These are phyloP conservation scores for Eutypella sp. DNA, from an alignment of 2,329 filamentous ascomycete species.

Conservation along the genomic window DNA sequence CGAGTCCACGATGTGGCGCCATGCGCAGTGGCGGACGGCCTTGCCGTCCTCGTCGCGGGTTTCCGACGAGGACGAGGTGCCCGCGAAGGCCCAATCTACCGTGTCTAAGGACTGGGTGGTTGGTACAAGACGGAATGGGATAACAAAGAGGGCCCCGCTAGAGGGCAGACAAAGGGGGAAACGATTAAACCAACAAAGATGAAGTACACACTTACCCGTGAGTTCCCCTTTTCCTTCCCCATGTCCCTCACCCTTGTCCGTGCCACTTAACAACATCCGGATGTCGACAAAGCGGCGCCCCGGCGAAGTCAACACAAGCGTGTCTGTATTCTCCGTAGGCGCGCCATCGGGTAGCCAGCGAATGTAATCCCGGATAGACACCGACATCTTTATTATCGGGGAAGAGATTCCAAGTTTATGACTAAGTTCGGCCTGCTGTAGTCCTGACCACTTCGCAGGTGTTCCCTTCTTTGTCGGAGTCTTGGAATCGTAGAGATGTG, in stretches of 20 bases:
- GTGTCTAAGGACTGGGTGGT: background rate
- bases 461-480: too few relatives aligned
- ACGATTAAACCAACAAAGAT: background rate
- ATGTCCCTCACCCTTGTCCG: background rate
- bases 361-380: constrained; percentile 48
- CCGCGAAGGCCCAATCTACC: constrained; percentile 64
- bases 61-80: constrained; percentile 39
- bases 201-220: background rate
- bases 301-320: constrained; percentile 59
- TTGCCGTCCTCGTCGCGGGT: constrained; percentile 18
- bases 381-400: background rate
- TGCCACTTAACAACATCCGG: constrained; percentile 38
- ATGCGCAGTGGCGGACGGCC: constrained; percentile 35
- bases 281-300: constrained; percentile 56
- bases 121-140: too few relatives aligned
- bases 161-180: too few relatives aligned
- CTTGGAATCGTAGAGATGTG: too few relatives aligned
- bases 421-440: background rate
- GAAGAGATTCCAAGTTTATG: background rate
- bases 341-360: constrained; percentile 50
- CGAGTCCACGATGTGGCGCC: constrained; percentile 58
- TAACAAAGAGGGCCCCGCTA: too few relatives aligned
- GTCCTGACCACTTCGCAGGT: too few relatives aligned
- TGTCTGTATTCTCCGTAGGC: constrained; percentile 56
- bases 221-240: background rate